These are phyloP conservation scores for Sporothrix schenckii DNA, from an alignment of 2,329 filamentous ascomycete species.

Conservation along the genomic window DNA sequence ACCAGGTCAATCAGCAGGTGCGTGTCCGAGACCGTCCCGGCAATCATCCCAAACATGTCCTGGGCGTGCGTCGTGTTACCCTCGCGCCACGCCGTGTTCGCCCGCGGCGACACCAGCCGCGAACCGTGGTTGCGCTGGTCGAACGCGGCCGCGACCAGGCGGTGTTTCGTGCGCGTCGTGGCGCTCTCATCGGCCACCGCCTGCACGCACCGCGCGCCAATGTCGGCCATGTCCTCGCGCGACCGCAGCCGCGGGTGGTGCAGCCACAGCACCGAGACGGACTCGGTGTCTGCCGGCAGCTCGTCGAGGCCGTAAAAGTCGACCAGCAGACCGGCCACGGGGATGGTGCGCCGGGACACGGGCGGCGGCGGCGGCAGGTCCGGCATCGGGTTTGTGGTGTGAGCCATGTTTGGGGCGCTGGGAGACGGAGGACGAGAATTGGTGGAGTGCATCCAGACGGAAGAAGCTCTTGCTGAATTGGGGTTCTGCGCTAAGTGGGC, in stretches of 20 bases:
- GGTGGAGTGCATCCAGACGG: no score
- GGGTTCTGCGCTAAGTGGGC: not conserved
- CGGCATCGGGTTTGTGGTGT: conserved; percentile 32
- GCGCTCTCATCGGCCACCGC: conserved; percentile 61
- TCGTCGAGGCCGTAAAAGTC: conserved; percentile 82
- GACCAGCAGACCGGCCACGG: conserved; percentile 76
- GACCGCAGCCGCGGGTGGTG: conserved; percentile 76
- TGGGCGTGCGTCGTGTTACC: conserved; percentile 82
- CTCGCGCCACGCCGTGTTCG: conserved; percentile 77
- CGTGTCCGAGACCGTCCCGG: conserved; percentile 74
- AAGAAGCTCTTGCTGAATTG: no score
- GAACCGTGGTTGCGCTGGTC: conserved; percentile 93
- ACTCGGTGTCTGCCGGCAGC: conserved; percentile 54
- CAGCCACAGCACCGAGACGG: conserved; percentile 84
- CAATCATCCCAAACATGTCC: conserved; percentile 85
- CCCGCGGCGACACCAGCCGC: conserved; percentile 64
- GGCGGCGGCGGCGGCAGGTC: conserved; percentile 46
- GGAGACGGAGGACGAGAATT: no score
- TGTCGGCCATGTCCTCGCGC: conserved; percentile 72
- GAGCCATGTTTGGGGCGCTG: conserved; percentile 27
- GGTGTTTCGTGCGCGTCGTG: conserved; percentile 34
- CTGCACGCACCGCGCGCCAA: conserved; percentile 69
- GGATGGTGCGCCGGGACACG: conserved; percentile 67
- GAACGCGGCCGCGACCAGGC: conserved; percentile 77
- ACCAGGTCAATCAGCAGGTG: conserved; percentile 75